phyloP scores from a whole-genome alignment of 306 rosid genomes.

The Dalbergia cultrata region DNA sequence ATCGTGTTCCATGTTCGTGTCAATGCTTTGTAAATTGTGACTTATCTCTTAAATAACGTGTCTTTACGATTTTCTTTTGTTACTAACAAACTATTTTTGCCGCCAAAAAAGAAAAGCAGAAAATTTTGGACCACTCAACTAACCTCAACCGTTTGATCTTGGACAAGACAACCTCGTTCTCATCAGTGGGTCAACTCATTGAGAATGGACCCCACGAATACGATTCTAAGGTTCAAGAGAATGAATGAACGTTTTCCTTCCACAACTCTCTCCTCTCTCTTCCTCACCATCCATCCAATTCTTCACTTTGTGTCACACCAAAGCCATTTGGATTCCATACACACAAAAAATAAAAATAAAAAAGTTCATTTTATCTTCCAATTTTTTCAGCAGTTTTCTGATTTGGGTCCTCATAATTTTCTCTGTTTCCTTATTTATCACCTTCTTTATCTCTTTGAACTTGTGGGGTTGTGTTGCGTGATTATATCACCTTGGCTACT shows the following conservation, averaged over 20 bases:
- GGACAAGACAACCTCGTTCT: neutral
- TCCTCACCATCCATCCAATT: conserved; percentile 46
- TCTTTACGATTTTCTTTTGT: no score
- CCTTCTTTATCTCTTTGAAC: conserved; percentile 36
- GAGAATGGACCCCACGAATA: conserved; percentile 62
- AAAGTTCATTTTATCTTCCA: neutral
- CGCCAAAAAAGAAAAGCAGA: neutral
- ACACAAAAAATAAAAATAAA: neutral
- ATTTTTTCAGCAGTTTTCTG: conserved; percentile 38
- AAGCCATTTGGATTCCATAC: conserved; percentile 67
- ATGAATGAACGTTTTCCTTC: conserved; percentile 50
- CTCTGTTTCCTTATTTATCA: conserved; percentile 3
- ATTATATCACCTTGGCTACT: conserved; percentile 15
- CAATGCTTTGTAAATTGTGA: no score
- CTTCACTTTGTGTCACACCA: conserved; percentile 61
- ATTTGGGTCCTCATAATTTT: conserved; percentile 46
- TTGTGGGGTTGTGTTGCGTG: conserved; percentile 43
- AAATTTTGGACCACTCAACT: conserved; percentile 23
- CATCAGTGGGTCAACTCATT: conserved; percentile 53
- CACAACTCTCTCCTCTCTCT: conserved; percentile 46
- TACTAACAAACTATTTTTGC: no score
- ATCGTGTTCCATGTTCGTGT: no score
- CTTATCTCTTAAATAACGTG: no score
- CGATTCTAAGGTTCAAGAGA: conserved; percentile 60
- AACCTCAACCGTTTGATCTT: conserved; percentile 56